Percentiles rank a stretch among this genome's conserved stretches.
Evolutionary conservation across 306 rosid genomes (phyloP).

Genomic region (Cucurbita argyrosperma): DNA sequence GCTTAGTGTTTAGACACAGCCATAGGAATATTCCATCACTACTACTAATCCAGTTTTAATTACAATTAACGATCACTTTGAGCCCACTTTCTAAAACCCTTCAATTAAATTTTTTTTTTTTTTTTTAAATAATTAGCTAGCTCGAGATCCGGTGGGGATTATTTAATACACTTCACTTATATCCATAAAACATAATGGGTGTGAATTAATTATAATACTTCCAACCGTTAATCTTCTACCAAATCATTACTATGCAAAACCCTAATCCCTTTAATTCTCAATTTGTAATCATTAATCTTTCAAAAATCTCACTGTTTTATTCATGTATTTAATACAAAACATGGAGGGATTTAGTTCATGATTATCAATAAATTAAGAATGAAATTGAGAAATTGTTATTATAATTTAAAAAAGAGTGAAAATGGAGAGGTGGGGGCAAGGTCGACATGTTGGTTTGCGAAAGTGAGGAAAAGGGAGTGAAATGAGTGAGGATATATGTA

Average conservation of each 20-base stretch:
- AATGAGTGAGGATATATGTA: not conserved
- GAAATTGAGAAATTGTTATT: no score
- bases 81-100: not conserved
- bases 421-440: not conserved
- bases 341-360: no score
- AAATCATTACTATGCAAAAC: not conserved
- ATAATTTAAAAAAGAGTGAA: no score
- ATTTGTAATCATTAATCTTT: no score
- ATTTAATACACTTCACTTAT: not conserved
- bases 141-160: not conserved
- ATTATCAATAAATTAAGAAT: no score
- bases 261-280: not conserved
- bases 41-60: not conserved
- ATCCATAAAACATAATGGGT: not conserved
- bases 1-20: not conserved
- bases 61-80: not conserved
- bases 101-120: not conserved
- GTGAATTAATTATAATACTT: not conserved
- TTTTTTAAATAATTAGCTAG: not conserved
- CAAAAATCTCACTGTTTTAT: no score
- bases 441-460: not conserved
- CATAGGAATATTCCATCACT: not conserved
- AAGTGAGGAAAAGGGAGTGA: not conserved
- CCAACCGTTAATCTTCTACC: not conserved
- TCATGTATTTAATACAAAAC: no score